A percentile compares a stretch with the other conserved stretches of the same genome.
Evolutionary conservation across 768 basidiomycete species (phyloP).

Genomic region (Phaeotremella fagi): DNA sequence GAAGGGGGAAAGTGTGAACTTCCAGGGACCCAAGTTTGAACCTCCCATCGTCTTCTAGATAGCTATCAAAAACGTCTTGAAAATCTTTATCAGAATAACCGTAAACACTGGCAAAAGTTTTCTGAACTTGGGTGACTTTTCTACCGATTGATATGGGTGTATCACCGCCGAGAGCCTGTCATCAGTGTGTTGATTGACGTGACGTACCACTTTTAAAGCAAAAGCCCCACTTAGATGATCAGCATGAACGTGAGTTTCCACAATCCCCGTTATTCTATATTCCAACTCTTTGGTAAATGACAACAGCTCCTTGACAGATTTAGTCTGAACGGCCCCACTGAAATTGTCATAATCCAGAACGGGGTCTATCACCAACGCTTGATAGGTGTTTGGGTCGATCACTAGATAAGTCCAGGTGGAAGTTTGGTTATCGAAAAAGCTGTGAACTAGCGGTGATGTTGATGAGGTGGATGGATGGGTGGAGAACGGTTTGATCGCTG

Average conservation of each 20-base stretch:
- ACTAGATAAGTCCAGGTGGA: conserved; percentile 37
- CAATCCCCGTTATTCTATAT: conserved; percentile 14
- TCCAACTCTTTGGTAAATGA: conserved; percentile 18
- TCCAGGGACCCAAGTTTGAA: conserved; percentile 21
- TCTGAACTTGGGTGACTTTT: conserved; percentile 25
- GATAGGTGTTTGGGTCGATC: conserved; percentile 15
- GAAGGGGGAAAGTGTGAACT: conserved; percentile 23
- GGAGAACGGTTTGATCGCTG: background rate
- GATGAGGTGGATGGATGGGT: background rate
- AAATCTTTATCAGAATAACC: conserved; percentile 14
- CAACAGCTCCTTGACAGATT: conserved; percentile 19
- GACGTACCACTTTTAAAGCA: conserved; percentile 21
- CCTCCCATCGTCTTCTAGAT: conserved; percentile 29
- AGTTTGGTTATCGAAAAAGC: conserved; percentile 32
- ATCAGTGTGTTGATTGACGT: background rate
- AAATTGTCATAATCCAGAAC: conserved; percentile 30
- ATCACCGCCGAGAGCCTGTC: background rate
- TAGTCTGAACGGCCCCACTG: conserved; percentile 15
- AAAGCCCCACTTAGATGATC: conserved; percentile 34
- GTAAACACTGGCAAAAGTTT: conserved; percentile 22
- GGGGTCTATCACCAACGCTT: conserved; percentile 31
- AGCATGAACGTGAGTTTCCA: conserved; percentile 44
- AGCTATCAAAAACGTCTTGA: conserved; percentile 26
- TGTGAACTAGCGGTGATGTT: conserved; percentile 18
- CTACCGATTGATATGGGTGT: conserved; percentile 23